phyloP scores from a whole-genome alignment of 208 protist species.

The Crithidia fasciculata region DNA sequence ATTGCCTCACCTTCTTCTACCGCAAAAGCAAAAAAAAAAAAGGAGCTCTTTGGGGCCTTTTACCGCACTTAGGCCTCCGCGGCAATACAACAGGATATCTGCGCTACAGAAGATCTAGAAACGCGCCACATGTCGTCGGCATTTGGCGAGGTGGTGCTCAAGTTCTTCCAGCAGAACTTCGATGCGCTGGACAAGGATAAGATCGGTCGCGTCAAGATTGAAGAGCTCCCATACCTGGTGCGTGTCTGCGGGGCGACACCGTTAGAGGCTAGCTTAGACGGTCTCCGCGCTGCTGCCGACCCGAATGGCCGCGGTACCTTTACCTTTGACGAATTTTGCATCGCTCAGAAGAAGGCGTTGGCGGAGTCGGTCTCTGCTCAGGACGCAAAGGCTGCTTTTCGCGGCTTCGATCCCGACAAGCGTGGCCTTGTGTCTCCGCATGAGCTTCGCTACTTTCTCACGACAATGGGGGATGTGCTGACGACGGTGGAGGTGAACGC shows the following conservation, averaged over 20 bases:
- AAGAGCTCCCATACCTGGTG: constrained; percentile 62
- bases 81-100: too few species aligned
- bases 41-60: too few species aligned
- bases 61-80: too few species aligned
- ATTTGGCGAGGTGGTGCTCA: constrained; percentile 48
- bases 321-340: constrained; percentile 82
- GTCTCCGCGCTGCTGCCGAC: constrained; percentile 66
- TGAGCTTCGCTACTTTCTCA: constrained; percentile 94
- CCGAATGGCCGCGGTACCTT: constrained; percentile 66
- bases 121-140: constrained; percentile 22
- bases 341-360: constrained; percentile 65
- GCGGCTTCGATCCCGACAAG: constrained; percentile 93
- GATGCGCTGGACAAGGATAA: constrained; percentile 84
- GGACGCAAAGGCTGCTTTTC: constrained; percentile 93
- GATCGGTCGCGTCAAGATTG: constrained; percentile 65
- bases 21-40: too few species aligned
- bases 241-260: constrained; percentile 79
- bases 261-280: constrained; percentile 63
- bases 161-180: constrained; percentile 77
- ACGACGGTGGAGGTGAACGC: constrained; percentile 90
- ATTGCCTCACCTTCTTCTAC: too few species aligned
- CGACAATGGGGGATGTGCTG: constrained; percentile 93
- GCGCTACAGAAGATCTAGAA: too few species aligned
- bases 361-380: constrained; percentile 53
- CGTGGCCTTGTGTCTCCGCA: constrained; percentile 92